phyloP scores from a whole-genome alignment of 768 basidiomycete species.

The Clathrus columnatus region DNA sequence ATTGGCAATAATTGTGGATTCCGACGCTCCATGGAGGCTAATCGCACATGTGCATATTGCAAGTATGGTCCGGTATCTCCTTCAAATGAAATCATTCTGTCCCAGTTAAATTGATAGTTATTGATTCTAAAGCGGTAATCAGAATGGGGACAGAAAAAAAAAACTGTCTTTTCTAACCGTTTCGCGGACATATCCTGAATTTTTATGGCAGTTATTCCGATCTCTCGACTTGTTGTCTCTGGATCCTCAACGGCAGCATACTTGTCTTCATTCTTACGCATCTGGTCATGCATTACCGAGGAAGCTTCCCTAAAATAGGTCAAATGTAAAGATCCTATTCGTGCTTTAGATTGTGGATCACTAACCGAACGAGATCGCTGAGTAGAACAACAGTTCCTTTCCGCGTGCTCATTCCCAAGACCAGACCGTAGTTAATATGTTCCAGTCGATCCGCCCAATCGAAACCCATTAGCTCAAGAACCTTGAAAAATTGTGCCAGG shows the following conservation, averaged over 20 bases:
- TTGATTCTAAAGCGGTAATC: constrained; percentile 54
- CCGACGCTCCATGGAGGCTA: constrained; percentile 85
- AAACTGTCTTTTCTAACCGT: constrained; percentile 56
- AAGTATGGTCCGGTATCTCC: constrained; percentile 95
- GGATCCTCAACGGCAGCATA: constrained; percentile 85
- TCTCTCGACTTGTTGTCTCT: constrained; percentile 63
- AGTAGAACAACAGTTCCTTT: constrained; percentile 94
- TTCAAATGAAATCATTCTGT: constrained; percentile 90
- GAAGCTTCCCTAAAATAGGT: constrained; percentile 56
- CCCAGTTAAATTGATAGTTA: constrained; percentile 93
- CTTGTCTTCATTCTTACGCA: constrained; percentile 91
- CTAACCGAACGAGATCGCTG: constrained; percentile 63
- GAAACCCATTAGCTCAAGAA: constrained; percentile 82
- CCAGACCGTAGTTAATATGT: constrained; percentile 88
- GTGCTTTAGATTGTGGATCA: neutral
- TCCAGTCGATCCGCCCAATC: constrained; percentile 76
- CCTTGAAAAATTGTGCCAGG: constrained; percentile 87
- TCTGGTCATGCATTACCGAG: constrained; percentile 91
- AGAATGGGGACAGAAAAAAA: neutral
- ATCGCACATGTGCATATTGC: constrained; percentile 92
- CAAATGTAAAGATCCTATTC: neutral
- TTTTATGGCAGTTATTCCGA: constrained; percentile 93
- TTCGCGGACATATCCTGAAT: constrained; percentile 97
- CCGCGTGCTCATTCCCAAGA: constrained; percentile 91
- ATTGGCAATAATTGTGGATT: constrained; percentile 81